Evolutionary conservation across 2,329 filamentous ascomycete species (phyloP).

Genomic region (Beauveria brongniartii): DNA sequence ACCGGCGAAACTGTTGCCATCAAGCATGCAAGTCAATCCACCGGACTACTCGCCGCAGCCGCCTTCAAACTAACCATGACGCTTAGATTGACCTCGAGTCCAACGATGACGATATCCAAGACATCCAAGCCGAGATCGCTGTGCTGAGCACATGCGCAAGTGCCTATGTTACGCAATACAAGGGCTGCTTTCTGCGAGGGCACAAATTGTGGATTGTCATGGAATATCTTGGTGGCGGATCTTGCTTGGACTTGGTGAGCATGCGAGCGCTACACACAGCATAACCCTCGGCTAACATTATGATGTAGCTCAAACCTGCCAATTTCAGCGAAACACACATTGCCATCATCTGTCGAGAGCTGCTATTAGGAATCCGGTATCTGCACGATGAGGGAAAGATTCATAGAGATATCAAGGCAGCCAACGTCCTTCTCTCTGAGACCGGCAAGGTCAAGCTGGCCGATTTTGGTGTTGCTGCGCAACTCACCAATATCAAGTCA

Average conservation of each 20-base stretch:
- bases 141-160: constrained; percentile 92
- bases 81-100: constrained; percentile 95
- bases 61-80: not conserved
- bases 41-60: not conserved
- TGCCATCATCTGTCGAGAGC: constrained; percentile 86
- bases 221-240: constrained; percentile 94
- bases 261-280: constrained; percentile 3
- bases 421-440: constrained; percentile 89
- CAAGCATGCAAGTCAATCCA: constrained; percentile 65
- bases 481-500: constrained; percentile 95
- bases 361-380: constrained; percentile 85
- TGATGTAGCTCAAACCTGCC: constrained; percentile 71
- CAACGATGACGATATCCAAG: constrained; percentile 95
- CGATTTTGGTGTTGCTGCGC: constrained; percentile 94
- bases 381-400: constrained; percentile 92
- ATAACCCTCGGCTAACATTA: constrained; percentile 21
- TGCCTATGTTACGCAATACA: constrained; percentile 91
- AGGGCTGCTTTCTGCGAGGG: constrained; percentile 88
- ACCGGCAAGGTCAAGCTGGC: constrained; percentile 88
- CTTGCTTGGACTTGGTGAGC: constrained; percentile 81
- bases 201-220: constrained; percentile 99
- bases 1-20: constrained; percentile 94
- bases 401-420: constrained; percentile 93
- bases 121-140: constrained; percentile 95
- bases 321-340: constrained; percentile 85